Evolutionary conservation across 352 stramenopile genomes (phyloP).

Genomic region (Elongisporangium anandrum): DNA sequence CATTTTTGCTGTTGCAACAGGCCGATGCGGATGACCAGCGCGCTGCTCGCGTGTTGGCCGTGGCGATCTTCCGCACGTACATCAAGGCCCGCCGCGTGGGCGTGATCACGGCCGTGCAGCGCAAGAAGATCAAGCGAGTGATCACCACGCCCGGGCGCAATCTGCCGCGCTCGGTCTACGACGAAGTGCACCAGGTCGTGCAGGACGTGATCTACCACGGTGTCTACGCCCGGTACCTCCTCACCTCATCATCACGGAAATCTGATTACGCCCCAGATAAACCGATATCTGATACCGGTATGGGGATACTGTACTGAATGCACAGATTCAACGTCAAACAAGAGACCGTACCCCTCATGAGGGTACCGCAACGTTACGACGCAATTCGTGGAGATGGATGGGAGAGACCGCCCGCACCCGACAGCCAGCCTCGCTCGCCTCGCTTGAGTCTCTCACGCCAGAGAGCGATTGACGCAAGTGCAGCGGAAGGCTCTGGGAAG

Average conservation of each 20-base stretch:
- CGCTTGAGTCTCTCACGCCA: neutral
- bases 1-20: no score
- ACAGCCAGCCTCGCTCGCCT: neutral
- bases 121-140: slow-evolving; percentile 62
- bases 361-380: neutral
- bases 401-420: no score
- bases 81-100: slow-evolving; percentile 62
- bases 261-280: neutral
- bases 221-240: slow-evolving; percentile 45
- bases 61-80: slow-evolving; percentile 49
- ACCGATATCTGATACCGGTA: neutral
- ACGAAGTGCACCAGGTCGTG: slow-evolving; percentile 50
- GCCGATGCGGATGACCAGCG: neutral
- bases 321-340: neutral
- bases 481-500: neutral
- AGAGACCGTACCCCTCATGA: neutral
- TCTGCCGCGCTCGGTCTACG: slow-evolving; percentile 33
- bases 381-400: no score
- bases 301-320: neutral
- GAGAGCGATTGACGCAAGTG: neutral
- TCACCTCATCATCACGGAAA: slow-evolving; percentile 3
- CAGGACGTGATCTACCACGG: slow-evolving; percentile 56
- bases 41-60: slow-evolving; percentile 20
- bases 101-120: slow-evolving; percentile 54
- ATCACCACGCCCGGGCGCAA: slow-evolving; percentile 59